Evolutionary conservation across 495 filamentous ascomycete genomes (phyloP).

Genomic region (Aspergillus incahuasiensis): DNA sequence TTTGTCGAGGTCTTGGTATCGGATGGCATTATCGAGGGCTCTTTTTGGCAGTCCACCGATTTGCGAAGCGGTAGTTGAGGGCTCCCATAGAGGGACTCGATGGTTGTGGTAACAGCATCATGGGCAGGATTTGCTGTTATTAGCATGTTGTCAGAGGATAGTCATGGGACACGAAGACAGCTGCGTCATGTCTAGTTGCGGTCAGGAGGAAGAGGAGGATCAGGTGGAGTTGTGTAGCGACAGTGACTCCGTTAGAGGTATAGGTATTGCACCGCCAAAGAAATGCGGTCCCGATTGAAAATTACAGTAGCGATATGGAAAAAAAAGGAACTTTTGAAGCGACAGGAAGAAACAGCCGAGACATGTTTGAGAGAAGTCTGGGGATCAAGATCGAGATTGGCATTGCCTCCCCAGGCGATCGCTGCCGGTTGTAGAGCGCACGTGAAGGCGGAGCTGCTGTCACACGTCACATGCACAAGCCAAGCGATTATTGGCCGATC

Average conservation of each 20-base stretch:
- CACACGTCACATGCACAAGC: neutral
- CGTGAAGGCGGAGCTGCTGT: neutral
- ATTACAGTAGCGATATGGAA: no score
- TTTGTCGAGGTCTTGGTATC: neutral
- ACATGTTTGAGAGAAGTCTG: neutral
- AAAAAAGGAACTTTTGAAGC: neutral
- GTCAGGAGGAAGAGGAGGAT: constrained; percentile 1
- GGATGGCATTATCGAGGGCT: constrained; percentile 7
- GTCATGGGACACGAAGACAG: neutral
- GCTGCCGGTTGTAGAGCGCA: neutral
- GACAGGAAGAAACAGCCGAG: neutral
- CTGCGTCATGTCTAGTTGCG: neutral
- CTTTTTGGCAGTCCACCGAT: neutral
- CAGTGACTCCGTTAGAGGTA: neutral
- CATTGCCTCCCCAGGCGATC: constrained; percentile 2
- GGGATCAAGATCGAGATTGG: neutral
- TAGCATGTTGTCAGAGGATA: constrained; percentile 11
- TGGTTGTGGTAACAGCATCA: neutral
- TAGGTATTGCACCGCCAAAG: neutral
- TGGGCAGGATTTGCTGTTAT: neutral
- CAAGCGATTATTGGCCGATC: neutral
- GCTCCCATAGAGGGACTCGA: neutral
- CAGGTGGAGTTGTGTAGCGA: neutral
- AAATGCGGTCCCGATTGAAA: no score
- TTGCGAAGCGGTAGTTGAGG: neutral